These are phyloP conservation scores for Populus trichocarpa DNA, from an alignment of 441 rosid genomes.

Conservation along the genomic window DNA sequence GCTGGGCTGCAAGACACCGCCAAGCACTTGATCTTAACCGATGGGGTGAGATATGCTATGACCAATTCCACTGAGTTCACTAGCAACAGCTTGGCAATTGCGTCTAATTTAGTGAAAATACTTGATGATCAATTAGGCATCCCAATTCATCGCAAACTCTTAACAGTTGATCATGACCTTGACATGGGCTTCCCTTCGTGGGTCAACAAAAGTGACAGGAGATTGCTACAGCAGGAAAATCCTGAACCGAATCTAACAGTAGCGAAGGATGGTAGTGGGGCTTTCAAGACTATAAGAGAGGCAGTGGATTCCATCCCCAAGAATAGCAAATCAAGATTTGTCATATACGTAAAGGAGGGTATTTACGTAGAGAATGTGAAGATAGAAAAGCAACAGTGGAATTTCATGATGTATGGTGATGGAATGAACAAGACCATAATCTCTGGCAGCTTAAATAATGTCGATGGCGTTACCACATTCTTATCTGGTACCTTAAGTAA, in stretches of 20 bases:
- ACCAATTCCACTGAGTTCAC: conserved; percentile 44
- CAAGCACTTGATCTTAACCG: conserved; percentile 17
- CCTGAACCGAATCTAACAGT: conserved; percentile 35
- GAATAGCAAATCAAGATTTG: conserved; percentile 32
- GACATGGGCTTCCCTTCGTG: conserved; percentile 53
- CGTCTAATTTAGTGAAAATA: conserved; percentile 42
- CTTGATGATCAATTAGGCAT: conserved; percentile 38
- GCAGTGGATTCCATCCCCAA: conserved; percentile 49
- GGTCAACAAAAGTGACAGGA: conserved; percentile 41
- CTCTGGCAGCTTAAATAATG: conserved; percentile 42
- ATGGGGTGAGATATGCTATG: conserved; percentile 30
- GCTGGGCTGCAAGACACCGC: conserved; percentile 49
- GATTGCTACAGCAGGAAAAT: conserved; percentile 30
- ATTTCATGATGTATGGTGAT: conserved; percentile 55
- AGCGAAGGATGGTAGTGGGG: conserved; percentile 52
- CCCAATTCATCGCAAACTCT: conserved; percentile 17
- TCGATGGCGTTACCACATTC: conserved; percentile 51
- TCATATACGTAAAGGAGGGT: conserved; percentile 43
- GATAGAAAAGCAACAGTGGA: conserved; percentile 32
- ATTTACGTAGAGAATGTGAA: conserved; percentile 46
- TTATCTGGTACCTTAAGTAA: conserved; percentile 51
- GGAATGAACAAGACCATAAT: conserved; percentile 44
- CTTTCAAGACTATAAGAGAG: conserved; percentile 34
- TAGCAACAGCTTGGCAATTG: conserved; percentile 72
- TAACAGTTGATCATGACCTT: background rate